phyloP scores from a whole-genome alignment of 2,329 filamentous ascomycete species.

The Chalaropsis ovoidea region DNA sequence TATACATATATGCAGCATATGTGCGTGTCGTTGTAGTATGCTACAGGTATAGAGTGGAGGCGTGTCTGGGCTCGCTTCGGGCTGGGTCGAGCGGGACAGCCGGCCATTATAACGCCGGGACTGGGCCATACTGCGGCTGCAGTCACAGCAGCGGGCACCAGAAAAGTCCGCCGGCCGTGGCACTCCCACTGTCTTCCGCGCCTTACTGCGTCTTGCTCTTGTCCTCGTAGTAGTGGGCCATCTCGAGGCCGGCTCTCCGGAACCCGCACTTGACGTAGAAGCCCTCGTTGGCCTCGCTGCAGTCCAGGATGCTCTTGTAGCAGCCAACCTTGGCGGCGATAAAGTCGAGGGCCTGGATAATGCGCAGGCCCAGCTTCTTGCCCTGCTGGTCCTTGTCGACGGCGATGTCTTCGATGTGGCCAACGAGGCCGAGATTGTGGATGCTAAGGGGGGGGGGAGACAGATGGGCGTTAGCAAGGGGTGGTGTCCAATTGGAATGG shows the following conservation, averaged over 20 bases:
- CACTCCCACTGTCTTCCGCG: not conserved
- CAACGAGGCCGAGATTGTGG: slow-evolving; percentile 70
- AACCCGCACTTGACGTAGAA: slow-evolving; percentile 99
- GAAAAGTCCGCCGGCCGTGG: not conserved
- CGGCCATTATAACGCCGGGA: not conserved
- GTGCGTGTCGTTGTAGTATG: too few species aligned
- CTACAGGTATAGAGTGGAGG: not conserved
- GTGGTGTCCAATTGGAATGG: too few species aligned
- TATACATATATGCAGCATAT: not conserved
- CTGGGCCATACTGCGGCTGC: not conserved
- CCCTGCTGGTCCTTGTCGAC: slow-evolving; percentile 92
- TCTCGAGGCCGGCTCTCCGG: slow-evolving; percentile 81
- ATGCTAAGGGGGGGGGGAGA: slow-evolving; percentile 43
- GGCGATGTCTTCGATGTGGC: slow-evolving; percentile 96
- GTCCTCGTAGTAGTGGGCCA: slow-evolving; percentile 85
- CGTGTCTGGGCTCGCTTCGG: not conserved
- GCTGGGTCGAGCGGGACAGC: not conserved
- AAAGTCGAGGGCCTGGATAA: slow-evolving; percentile 87
- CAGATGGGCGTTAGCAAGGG: not conserved
- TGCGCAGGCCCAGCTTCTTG: slow-evolving; percentile 84
- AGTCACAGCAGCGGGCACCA: not conserved
- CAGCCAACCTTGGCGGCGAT: slow-evolving; percentile 82
- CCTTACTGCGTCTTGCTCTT: slow-evolving; percentile 38
- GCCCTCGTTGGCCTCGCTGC: slow-evolving; percentile 88
- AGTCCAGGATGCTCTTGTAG: slow-evolving; percentile 96